Evolutionary conservation across 768 basidiomycete genomes (phyloP), one percentile per base, ranked within the genome.

Genomic region (Suillus hirtellus): DNA sequence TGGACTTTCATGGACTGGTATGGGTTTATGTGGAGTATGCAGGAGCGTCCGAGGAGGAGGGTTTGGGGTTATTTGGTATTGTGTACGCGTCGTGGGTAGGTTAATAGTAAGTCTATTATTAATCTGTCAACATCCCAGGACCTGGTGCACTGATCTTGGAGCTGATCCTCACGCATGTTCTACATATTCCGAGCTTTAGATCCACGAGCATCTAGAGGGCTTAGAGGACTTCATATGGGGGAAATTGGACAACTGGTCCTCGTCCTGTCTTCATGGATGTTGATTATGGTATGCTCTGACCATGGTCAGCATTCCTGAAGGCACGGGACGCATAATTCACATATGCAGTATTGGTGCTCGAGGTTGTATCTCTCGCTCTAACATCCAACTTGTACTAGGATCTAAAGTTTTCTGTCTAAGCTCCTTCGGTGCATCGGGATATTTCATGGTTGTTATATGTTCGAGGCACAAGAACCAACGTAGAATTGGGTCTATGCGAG

Each of bases 1-100:
- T 77, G 86, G 21, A 95, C 87, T 73, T 89, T 95, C 93, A 95
- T 94, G 54, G 53, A 47, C 37, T 50, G 49, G 24, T 27, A 15
- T 52, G 50, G 4, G 35, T 70, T 53, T 34, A 31, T 5, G 15
- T 31, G 50, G 24, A 31, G 50, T 10, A 19, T 10, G 50, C 17
- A 34, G 49, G 49, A 50, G 24, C 27, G 15, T 17, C 31, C 19
- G 19, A 53, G 17, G 52, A 52, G 31, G 50, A 53, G 19, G 19
- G 11, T 53, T n/a, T 19, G 52, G 10, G 17, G 34, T 53, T 53
- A 19, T 53, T 53, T 53, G 52, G 52, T 34, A 5, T 53, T 53
- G 52, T 53, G 52, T 53, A 53, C 52, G 52, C 52, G 52, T 53
- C 11, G 34, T 53, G 14, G 27, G 31, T 53, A 53, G 6, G 31